Evolutionary conservation across 805 yeast species (phyloP).

Genomic region (Isabelozyma heimii): DNA sequence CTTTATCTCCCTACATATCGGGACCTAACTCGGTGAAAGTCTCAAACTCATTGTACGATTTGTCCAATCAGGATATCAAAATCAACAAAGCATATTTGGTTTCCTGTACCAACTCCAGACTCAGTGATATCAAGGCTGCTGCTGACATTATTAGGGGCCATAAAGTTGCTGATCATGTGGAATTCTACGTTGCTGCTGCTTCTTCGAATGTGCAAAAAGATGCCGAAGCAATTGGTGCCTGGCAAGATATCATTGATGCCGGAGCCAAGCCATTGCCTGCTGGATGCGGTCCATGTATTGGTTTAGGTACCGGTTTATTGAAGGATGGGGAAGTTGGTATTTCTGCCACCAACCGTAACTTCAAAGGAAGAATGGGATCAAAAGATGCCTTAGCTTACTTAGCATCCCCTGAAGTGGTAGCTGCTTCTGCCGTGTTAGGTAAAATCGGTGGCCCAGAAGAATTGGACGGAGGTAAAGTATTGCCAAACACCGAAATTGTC

Average conservation of each 20-base stretch:
- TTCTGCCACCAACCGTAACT: slow-evolving; percentile 96
- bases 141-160: slow-evolving; percentile 82
- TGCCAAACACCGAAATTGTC: slow-evolving; percentile 48
- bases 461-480: slow-evolving; percentile 54
- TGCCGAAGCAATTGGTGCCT: slow-evolving; percentile 88
- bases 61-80: slow-evolving; percentile 68
- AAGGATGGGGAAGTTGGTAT: slow-evolving; percentile 98
- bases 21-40: slow-evolving; percentile 98
- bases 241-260: slow-evolving; percentile 85
- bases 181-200: slow-evolving; percentile 97
- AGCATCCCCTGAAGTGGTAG: slow-evolving; percentile 97
- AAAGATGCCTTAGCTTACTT: slow-evolving; percentile 93
- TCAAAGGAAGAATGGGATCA: slow-evolving; percentile 99
- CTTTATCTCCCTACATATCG: slow-evolving; percentile 83
- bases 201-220: slow-evolving; percentile 89
- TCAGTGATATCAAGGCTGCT: slow-evolving; percentile 91
- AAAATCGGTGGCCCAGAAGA: slow-evolving; percentile 92
- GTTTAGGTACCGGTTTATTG: slow-evolving; percentile 89
- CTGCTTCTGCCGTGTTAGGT: slow-evolving; percentile 96
- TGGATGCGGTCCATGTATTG: slow-evolving; percentile 99
- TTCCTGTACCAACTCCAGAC: slow-evolving; percentile 95
- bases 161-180: slow-evolving; percentile 84
- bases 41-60: slow-evolving; percentile 71
- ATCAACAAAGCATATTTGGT: slow-evolving; percentile 94
- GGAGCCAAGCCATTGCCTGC: slow-evolving; percentile 96